phyloP scores from a whole-genome alignment of 441 rosid species.

The Aleurites moluccanus region DNA sequence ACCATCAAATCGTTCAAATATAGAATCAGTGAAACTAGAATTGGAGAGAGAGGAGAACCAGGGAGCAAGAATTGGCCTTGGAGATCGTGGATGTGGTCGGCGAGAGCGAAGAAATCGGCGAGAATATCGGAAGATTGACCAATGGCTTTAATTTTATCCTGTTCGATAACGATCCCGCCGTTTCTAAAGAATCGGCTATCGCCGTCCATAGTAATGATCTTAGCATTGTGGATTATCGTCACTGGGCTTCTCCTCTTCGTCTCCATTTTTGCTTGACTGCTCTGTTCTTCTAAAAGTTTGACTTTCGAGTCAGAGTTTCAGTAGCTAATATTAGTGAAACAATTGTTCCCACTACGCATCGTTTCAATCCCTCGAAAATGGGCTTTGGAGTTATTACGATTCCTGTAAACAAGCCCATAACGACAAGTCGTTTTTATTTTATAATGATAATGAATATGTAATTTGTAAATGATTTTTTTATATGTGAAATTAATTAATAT shows the following conservation, averaged over 20 bases:
- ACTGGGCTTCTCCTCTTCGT: conserved; percentile 20
- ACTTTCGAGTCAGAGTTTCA: neutral
- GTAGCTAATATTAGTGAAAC: neutral
- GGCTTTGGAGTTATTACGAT: no score
- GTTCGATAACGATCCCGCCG: conserved; percentile 49
- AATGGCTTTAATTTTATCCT: conserved; percentile 50
- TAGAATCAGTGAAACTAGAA: neutral
- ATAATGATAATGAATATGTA: no score
- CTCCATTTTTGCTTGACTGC: conserved; percentile 24
- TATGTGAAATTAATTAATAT: no score
- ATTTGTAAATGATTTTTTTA: no score
- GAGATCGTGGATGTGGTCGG: conserved; percentile 47
- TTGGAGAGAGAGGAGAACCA: conserved; percentile 26
- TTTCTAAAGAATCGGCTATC: conserved; percentile 43
- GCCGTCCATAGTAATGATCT: conserved; percentile 56
- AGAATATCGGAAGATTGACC: conserved; percentile 56
- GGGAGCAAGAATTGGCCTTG: conserved; percentile 60
- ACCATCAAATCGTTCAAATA: neutral
- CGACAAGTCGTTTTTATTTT: no score
- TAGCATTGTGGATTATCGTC: conserved; percentile 48
- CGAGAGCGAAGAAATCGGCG: conserved; percentile 33
- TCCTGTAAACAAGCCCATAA: no score
- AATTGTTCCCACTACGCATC: neutral
- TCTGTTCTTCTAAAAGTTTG: neutral
- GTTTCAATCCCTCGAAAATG: neutral